phyloP scores from a whole-genome alignment of 495 filamentous ascomycete genomes.

The Daldinia vernicosa region DNA sequence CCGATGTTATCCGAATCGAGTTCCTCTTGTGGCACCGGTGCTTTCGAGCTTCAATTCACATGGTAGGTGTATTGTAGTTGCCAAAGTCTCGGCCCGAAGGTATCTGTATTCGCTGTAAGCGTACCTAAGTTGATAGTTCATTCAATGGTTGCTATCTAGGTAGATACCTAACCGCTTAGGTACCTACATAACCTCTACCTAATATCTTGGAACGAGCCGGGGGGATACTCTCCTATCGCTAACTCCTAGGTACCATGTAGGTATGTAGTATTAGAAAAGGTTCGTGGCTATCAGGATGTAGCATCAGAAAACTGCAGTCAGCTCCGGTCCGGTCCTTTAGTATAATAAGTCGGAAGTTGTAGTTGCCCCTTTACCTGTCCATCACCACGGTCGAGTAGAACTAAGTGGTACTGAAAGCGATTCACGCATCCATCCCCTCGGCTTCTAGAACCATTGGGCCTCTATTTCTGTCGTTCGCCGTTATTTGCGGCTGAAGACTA shows the following conservation, averaged over 20 bases:
- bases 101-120: background rate
- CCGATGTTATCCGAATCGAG: background rate
- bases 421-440: background rate
- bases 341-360: background rate
- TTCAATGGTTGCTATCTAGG: no score
- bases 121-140: no score
- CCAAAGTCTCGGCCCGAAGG: background rate
- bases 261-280: background rate
- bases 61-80: background rate
- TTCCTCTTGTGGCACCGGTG: background rate
- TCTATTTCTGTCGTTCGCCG: no score
- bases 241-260: background rate
- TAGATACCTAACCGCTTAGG: no score
- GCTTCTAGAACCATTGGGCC: no score
- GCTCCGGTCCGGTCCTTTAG: background rate
- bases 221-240: background rate
- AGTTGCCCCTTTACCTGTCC: background rate
- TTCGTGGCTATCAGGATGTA: background rate
- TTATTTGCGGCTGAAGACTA: no score
- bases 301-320: background rate
- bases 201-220: background rate
- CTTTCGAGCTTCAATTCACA: background rate
- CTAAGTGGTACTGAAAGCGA: background rate
- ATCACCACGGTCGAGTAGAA: background rate
- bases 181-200: no score